Percentiles rank a stretch among this genome's conserved stretches.
Conservation (phyloP, 2,329 filamentous ascomycete genomes). For the Didymella exigua region DNA sequence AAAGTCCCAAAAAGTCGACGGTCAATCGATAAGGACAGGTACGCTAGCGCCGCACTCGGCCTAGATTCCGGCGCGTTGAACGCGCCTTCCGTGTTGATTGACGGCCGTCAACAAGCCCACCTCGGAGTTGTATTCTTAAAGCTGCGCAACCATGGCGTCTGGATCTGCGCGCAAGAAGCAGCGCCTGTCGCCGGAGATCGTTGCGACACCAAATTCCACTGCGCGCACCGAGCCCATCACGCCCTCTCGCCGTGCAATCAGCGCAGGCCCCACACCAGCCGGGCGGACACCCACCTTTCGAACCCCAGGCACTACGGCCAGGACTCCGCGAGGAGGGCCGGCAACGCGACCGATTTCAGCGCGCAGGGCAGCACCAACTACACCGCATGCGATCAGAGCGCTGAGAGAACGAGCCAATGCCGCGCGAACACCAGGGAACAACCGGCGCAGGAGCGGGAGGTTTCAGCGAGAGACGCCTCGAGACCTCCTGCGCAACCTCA, state of each 20-base stretch:
- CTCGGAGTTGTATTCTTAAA: conserved; percentile 11
- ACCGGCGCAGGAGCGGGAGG: conserved; percentile 55
- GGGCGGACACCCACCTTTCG: conserved; percentile 39
- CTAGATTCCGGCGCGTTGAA: conserved; percentile 25
- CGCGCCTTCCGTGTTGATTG: conserved; percentile 25
- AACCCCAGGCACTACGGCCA: conserved; percentile 42
- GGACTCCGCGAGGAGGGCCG: conserved; percentile 43
- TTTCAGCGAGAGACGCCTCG: conserved; percentile 61
- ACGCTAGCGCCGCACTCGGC: conserved; percentile 6
- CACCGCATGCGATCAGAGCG: conserved; percentile 61
- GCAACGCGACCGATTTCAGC: conserved; percentile 42
- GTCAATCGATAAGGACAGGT: conserved; percentile 38
- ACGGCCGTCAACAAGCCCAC: conserved; percentile 29
- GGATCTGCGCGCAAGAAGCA: conserved; percentile 47
- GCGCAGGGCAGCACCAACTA: conserved; percentile 54
- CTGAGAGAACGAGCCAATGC: conserved; percentile 58
- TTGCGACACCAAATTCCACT: conserved; percentile 31
- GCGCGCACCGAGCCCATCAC: conserved; percentile 34
- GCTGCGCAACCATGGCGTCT: conserved; percentile 41
- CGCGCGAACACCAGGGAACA: conserved; percentile 57
- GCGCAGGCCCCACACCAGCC: conserved; percentile 42
- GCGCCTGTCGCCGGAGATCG: conserved; percentile 37
- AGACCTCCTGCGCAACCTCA: conserved; percentile 59
- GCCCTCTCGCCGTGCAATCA: conserved; percentile 44
- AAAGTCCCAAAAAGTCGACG: conserved; percentile 29